Percentiles rank a stretch among this genome's conserved stretches.
phyloP scores from a whole-genome alignment of 805 yeast species.

The Debaryomyces tyrocola region DNA sequence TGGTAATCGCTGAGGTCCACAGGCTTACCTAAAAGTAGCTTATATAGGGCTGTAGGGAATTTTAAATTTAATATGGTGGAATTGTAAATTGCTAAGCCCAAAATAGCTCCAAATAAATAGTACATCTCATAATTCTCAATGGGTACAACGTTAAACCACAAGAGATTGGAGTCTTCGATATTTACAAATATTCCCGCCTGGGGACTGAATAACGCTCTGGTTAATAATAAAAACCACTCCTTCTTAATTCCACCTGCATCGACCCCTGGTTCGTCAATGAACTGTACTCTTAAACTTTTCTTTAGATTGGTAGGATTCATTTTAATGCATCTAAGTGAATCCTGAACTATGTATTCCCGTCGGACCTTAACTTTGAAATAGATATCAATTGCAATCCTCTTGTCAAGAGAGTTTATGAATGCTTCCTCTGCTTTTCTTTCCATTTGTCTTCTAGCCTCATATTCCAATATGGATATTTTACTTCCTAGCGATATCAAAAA shows the following conservation, averaged over 20 bases:
- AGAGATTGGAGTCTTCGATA: slow-evolving; percentile 64
- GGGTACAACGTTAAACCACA: slow-evolving; percentile 71
- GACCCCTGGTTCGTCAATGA: slow-evolving; percentile 85
- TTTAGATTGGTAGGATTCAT: slow-evolving; percentile 59
- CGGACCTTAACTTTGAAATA: slow-evolving; percentile 69
- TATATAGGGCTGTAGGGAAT: slow-evolving; percentile 76
- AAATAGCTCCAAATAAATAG: slow-evolving; percentile 77
- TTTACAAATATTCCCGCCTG: slow-evolving; percentile 64
- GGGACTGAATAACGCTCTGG: slow-evolving; percentile 69
- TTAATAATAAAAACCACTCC: slow-evolving; percentile 86
- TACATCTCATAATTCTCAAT: slow-evolving; percentile 53
- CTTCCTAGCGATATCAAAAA: slow-evolving; percentile 79
- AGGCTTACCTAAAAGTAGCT: slow-evolving; percentile 60
- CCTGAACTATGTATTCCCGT: slow-evolving; percentile 65
- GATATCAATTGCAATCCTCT: slow-evolving; percentile 61
- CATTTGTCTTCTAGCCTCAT: slow-evolving; percentile 80
- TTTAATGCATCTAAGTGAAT: slow-evolving; percentile 67
- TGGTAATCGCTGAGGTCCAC: slow-evolving; percentile 62
- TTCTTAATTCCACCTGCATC: slow-evolving; percentile 95
- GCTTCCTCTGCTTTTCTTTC: slow-evolving; percentile 88
- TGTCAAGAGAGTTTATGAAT: slow-evolving; percentile 70
- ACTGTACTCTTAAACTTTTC: slow-evolving; percentile 76
- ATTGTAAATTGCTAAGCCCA: slow-evolving; percentile 90
- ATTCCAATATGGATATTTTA: slow-evolving; percentile 76
- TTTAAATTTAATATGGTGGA: slow-evolving; percentile 80